phyloP scores from a whole-genome alignment of 371 early-diverging fungal species.

The Apophysomyces sp. region DNA sequence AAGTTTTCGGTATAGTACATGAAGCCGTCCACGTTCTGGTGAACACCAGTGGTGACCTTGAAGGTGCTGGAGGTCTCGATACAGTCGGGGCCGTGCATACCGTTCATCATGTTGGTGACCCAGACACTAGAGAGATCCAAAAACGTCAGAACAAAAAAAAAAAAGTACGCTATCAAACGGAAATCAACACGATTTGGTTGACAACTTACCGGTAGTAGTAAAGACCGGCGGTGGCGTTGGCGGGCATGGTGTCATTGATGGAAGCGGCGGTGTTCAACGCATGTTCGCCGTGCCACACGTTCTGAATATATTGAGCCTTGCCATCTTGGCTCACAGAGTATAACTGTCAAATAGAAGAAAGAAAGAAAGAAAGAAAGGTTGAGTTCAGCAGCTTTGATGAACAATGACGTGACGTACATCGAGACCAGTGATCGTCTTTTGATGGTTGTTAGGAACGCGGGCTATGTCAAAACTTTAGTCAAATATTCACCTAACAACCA shows the following conservation, averaged over 20 bases:
- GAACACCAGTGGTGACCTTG: conserved; percentile 60
- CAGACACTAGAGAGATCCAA: conserved; percentile 30
- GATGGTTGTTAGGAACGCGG: conserved; percentile 23
- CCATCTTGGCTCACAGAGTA: conserved; percentile 36
- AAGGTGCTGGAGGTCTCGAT: conserved; percentile 57
- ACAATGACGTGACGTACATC: conserved; percentile 32
- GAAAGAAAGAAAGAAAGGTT: conserved; percentile 1
- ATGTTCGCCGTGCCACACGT: conserved; percentile 42
- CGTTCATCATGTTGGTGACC: conserved; percentile 43
- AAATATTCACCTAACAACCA: background rate
- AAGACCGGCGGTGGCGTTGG: conserved; percentile 33
- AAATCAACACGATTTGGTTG: too few species aligned
- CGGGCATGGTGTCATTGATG: conserved; percentile 31
- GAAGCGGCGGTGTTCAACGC: conserved; percentile 30
- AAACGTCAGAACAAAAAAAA: too few species aligned
- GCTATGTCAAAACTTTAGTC: conserved; percentile 13
- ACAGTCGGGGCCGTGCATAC: conserved; percentile 48
- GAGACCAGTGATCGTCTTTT: conserved; percentile 44
- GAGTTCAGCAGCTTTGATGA: background rate
- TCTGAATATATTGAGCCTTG: conserved; percentile 41
- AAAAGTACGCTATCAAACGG: too few species aligned
- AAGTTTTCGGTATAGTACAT: conserved; percentile 43
- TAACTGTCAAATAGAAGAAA: conserved; percentile 21
- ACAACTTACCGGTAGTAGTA: conserved; percentile 48
- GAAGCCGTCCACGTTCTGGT: conserved; percentile 54